Evolutionary conservation across 306 rosid genomes (phyloP), one percentile per base, ranked within the genome.

Genomic region (Fragaria iinumae): DNA sequence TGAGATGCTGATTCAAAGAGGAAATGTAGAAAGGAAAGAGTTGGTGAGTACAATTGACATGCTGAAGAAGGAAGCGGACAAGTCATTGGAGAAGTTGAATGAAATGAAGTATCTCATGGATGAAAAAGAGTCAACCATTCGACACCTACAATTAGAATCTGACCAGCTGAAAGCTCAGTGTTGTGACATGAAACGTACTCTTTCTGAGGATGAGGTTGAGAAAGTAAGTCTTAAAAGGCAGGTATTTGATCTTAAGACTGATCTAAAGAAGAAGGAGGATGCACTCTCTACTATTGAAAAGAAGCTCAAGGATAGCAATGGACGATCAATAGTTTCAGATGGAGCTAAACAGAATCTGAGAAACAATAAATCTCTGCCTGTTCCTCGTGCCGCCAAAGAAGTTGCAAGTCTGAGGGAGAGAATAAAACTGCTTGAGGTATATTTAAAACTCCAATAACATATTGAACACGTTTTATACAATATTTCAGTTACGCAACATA

Each of bases 341-440:
- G 93, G 88, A 83, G 65, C 69, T 66, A 86, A 78, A 86, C 59
- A 80, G 79, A 56, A 27, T 76, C 77, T 62, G 20, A 87, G 81
- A 83, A 89, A 82, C 80, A 85, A 79, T 50, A 90, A 73, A 67
- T 60, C 77, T 69, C 55, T 80, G 76, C 68, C 92, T 29, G 75
- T 66, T 71, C 82, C 87, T 71, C 90, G 79, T 56, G 76, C 82
- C 69, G 69, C 83, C 2, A 92, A 88, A 80, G 98, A 92, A 83
- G 85, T 87, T 75, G 76, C 89, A 34, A 83, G 80, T 81, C 88
- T 90, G 68, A 89, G 73, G 87, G 96, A 89, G 84, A 96, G 77
- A 84, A 85, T 87, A 80, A 89, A 88, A 83, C 76, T 83, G 71
- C 99, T 96, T 2, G 93, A 96, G 99, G 99, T 96, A 96, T 79